Percentiles rank a stretch among this genome's conserved stretches.
These are phyloP conservation scores for Zymoseptoria tritici DNA, from an alignment of 2,329 filamentous ascomycete genomes.

Conservation along the genomic window DNA sequence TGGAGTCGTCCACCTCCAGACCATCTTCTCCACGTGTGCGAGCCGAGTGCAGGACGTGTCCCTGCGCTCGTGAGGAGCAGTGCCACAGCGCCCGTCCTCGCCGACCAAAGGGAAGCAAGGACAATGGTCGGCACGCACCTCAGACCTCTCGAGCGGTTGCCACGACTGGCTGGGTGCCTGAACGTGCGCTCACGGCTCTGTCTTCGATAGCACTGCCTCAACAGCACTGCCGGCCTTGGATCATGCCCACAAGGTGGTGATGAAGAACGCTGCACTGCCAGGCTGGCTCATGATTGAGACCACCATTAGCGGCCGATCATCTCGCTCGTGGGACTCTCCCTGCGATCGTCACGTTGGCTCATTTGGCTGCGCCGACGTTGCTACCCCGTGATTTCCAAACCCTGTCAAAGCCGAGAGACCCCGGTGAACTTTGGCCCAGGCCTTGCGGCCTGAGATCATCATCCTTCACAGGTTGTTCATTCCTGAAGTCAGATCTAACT, in stretches of 20 bases:
- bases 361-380: background rate
- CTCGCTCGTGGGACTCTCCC: background rate
- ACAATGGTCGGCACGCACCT: background rate
- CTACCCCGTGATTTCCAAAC: background rate
- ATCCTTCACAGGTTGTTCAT: background rate
- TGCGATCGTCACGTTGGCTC: no score
- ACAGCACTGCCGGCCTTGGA: background rate
- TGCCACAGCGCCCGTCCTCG: background rate
- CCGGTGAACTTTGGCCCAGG: background rate
- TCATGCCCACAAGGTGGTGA: background rate
- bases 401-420: background rate
- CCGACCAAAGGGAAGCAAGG: background rate
- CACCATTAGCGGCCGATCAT: background rate
- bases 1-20: background rate
- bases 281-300: background rate
- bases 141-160: background rate
- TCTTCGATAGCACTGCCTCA: background rate
- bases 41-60: background rate
- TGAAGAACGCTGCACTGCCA: background rate
- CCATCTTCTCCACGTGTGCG: background rate
- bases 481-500: background rate
- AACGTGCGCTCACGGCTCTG: background rate
- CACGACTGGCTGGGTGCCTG: background rate
- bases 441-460: background rate
- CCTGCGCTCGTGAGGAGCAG: background rate